These are phyloP conservation scores for Eucalyptus brandiana DNA, from an alignment of 345 rosid species.

Conservation along the genomic window DNA sequence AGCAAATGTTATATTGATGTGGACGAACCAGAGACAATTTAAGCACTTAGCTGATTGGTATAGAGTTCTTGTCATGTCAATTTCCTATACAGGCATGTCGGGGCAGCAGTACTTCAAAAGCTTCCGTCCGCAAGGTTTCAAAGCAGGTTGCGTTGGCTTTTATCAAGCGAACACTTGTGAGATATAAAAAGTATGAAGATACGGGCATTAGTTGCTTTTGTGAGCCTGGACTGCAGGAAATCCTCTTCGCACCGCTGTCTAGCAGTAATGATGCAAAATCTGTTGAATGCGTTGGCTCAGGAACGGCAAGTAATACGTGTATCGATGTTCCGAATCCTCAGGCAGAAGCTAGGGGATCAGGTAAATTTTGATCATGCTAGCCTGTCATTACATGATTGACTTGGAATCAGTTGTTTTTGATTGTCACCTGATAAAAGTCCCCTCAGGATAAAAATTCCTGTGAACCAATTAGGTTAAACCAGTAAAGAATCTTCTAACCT, in stretches of 20 bases:
- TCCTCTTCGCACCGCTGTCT: constrained; percentile 50
- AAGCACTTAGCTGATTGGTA: neutral
- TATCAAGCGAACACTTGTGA: constrained; percentile 58
- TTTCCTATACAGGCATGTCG: constrained; percentile 51
- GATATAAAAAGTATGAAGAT: constrained; percentile 67
- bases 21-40: neutral
- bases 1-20: neutral
- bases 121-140: constrained; percentile 53
- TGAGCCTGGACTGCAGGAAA: constrained; percentile 63
- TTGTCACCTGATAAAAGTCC: neutral
- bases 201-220: constrained; percentile 73
- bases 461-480: neutral
- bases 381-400: neutral
- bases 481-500: neutral
- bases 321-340: constrained; percentile 63
- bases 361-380: constrained; percentile 7
- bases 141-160: constrained; percentile 70
- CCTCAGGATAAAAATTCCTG: neutral
- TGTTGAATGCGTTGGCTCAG: constrained; percentile 82
- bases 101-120: constrained; percentile 52
- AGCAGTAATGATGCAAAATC: constrained; percentile 72
- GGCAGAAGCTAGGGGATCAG: constrained; percentile 78
- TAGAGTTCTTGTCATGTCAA: neutral
- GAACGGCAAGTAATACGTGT: constrained; percentile 85
- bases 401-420: neutral